Conservation (phyloP, 2,329 filamentous ascomycete genomes). For the Leptographium radiaticola region DNA sequence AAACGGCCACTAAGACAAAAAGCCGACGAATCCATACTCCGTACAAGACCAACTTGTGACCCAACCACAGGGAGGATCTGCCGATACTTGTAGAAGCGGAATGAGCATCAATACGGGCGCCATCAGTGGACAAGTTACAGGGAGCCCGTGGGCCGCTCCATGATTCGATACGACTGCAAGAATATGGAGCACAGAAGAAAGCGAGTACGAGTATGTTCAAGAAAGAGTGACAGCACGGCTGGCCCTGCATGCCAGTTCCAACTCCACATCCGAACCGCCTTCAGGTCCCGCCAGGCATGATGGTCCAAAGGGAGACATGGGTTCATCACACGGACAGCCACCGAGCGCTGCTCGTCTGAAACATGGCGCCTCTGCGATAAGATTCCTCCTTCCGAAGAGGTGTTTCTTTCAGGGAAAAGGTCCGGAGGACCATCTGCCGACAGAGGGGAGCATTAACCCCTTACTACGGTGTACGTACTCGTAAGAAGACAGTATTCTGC, state of each 20-base stretch:
- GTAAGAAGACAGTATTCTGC: too few species aligned
- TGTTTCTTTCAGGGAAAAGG: background rate
- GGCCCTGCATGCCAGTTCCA: background rate
- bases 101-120: too few species aligned
- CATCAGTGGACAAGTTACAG: too few species aligned
- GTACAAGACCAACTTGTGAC: too few species aligned
- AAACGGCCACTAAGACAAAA: background rate
- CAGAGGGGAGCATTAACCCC: background rate
- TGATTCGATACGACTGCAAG: too few species aligned
- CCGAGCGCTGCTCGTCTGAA: background rate
- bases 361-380: slow-evolving; percentile 4
- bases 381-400: background rate
- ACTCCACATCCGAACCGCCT: background rate
- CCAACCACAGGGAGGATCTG: too few species aligned
- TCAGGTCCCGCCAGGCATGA: background rate
- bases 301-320: background rate
- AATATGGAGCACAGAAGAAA: too few species aligned
- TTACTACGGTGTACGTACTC: too few species aligned
- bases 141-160: too few species aligned
- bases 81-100: too few species aligned
- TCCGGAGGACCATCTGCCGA: too few species aligned
- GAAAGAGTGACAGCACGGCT: background rate
- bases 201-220: too few species aligned
- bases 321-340: background rate
- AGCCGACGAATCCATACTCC: background rate